phyloP scores from a whole-genome alignment of 176 grass and related monocot genomes.

The Cocos nucifera region DNA sequence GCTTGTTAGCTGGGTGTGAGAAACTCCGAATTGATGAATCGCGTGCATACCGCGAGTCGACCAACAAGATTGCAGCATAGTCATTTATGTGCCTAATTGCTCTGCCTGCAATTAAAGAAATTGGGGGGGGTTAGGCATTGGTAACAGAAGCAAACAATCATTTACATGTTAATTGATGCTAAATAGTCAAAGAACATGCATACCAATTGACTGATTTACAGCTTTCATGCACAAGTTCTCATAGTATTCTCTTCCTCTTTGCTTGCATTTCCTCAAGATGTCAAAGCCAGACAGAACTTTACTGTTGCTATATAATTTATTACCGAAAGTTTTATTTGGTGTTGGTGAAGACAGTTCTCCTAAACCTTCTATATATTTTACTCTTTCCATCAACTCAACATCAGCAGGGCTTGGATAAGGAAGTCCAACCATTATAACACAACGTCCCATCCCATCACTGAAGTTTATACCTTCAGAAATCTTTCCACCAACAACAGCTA shows the following conservation, averaged over 20 bases:
- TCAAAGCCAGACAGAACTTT: conserved; percentile 54
- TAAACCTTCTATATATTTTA: conserved; percentile 77
- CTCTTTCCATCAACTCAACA: conserved; percentile 73
- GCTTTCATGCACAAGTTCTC: conserved; percentile 99
- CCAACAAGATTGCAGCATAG: conserved; percentile 84
- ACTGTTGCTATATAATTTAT: conserved; percentile 33
- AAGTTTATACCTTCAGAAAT: conserved; percentile 99
- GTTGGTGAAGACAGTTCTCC: conserved; percentile 14
- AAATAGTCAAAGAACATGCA: neutral
- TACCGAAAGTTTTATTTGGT: conserved; percentile 15
- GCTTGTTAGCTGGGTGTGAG: conserved; percentile 53
- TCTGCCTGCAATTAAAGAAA: conserved; percentile 55
- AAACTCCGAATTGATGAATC: conserved; percentile 26
- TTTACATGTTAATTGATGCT: neutral
- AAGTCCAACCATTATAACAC: conserved; percentile 89
- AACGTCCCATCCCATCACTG: conserved; percentile 86
- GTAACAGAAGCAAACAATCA: too few relatives aligned
- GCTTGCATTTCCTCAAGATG: conserved; percentile 53
- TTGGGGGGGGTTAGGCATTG: neutral
- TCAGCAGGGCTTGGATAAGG: conserved; percentile 90
- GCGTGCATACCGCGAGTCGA: conserved; percentile 59
- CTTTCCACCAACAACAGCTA: conserved; percentile 88
- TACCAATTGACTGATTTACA: conserved; percentile 97
- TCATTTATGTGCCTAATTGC: conserved; percentile 96
- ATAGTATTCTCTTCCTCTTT: conserved; percentile 77